These are phyloP conservation scores for Emmonsia crescens DNA, from an alignment of 2,329 filamentous ascomycete species.

Conservation along the genomic window DNA sequence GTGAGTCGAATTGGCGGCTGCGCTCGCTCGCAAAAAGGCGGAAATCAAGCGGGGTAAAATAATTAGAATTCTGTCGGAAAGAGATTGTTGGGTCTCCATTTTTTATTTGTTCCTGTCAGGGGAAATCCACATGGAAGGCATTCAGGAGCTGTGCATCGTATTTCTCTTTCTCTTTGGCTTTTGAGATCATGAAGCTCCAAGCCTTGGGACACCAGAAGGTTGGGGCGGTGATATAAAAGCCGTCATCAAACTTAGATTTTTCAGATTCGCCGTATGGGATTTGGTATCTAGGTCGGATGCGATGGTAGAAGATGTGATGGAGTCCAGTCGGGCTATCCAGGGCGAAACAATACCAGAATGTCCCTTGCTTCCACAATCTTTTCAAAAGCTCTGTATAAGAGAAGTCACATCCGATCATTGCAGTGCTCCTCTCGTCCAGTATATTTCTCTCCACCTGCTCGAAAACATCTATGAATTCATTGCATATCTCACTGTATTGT, in stretches of 20 bases:
- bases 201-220: conserved; percentile 9
- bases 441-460: conserved; percentile 12
- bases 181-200: conserved; percentile 8
- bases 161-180: conserved; percentile 9
- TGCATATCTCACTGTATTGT: conserved; percentile 7
- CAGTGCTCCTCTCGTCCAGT: background rate
- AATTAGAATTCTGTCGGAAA: background rate
- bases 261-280: conserved; percentile 6
- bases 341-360: conserved; percentile 12
- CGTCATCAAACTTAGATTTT: background rate
- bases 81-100: background rate
- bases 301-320: conserved; percentile 11
- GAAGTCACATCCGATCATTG: background rate
- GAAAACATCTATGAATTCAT: conserved; percentile 15
- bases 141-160: conserved; percentile 11
- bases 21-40: background rate
- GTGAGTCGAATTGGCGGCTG: too few species aligned
- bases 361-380: conserved; percentile 9
- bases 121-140: background rate
- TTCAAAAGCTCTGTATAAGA: conserved; percentile 8
- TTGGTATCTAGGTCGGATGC: conserved; percentile 9
- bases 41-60: background rate
- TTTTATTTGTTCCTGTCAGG: background rate
- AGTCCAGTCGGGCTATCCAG: conserved; percentile 9
- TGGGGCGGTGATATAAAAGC: conserved; percentile 8